These are phyloP conservation scores for Tetrahymena thermophila DNA, from an alignment of 73 alveolate species.

Conservation along the genomic window DNA sequence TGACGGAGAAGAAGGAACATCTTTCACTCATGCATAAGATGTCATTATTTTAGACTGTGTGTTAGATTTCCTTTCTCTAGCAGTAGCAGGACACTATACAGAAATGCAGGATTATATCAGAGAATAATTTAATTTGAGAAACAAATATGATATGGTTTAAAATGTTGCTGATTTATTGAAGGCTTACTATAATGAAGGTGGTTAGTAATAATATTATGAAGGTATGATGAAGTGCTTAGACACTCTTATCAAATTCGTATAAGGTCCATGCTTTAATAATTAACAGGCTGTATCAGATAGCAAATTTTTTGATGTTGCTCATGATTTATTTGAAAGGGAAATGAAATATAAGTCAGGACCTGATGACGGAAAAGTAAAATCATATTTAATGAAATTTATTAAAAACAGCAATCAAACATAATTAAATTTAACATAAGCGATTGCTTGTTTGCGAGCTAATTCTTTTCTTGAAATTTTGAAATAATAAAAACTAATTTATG, in stretches of 20 bases:
- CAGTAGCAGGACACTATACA: conserved; percentile 47
- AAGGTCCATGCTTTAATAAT: conserved; percentile 55
- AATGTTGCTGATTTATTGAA: conserved; percentile 30
- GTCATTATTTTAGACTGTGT: not conserved
- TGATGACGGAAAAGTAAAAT: conserved; percentile 7
- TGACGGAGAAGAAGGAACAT: not conserved
- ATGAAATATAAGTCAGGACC: not conserved
- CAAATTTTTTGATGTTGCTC: conserved; percentile 50
- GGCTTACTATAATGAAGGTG: conserved; percentile 23
- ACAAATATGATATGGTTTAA: conserved; percentile 35
- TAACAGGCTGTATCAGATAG: conserved; percentile 42
- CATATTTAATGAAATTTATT: too few species aligned
- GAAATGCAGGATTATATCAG: conserved; percentile 42
- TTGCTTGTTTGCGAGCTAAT: too few species aligned
- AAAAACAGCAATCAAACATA: not conserved
- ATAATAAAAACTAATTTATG: too few species aligned
- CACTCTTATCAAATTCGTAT: conserved; percentile 46
- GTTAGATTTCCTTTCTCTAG: conserved; percentile 25
- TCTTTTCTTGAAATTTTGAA: too few species aligned
- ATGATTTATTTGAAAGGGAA: conserved; percentile 34
- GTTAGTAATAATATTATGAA: conserved; percentile 9
- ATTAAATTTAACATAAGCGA: not conserved
- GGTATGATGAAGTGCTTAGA: conserved; percentile 46
- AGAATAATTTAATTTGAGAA: conserved; percentile 37
- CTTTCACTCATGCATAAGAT: not conserved